A percentile compares a stretch with the other conserved stretches of the same genome.
Conservation (phyloP, 352 stramenopile genomes). For the Globisporangium heterothallicum region DNA sequence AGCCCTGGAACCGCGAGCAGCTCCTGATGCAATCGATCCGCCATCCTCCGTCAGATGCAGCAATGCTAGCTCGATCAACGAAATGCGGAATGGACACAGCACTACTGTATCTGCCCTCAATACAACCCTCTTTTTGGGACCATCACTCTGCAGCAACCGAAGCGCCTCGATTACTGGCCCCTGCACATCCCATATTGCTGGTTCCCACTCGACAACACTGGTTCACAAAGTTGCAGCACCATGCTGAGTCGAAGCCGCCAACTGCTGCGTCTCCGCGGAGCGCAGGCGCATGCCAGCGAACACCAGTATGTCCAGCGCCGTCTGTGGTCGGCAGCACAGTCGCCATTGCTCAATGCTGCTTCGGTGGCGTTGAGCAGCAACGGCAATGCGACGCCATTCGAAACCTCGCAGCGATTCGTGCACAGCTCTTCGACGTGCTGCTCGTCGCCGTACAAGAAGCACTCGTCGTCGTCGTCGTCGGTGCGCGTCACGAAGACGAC, state of each 20-base stretch:
- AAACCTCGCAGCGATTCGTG: not conserved
- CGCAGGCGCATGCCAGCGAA: not conserved
- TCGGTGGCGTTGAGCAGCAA: not conserved
- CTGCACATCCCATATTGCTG: not conserved
- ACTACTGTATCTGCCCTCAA: not conserved
- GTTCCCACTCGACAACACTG: too few species aligned
- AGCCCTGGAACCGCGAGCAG: constrained; percentile 27
- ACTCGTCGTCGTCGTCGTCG: constrained; percentile 5
- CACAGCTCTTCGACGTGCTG: constrained; percentile 14
- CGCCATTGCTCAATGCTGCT: not conserved
- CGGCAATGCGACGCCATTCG: not conserved
- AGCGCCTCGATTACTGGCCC: not conserved
- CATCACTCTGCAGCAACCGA: constrained; percentile 1
- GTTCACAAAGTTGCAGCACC: not conserved
- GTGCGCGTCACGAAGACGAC: constrained; percentile 7
- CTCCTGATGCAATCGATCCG: constrained; percentile 27
- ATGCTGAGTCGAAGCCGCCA: constrained; percentile 9
- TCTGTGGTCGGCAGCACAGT: not conserved
- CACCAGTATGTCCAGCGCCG: not conserved
- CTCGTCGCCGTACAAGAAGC: constrained; percentile 10
- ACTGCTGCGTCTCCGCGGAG: constrained; percentile 2
- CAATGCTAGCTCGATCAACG: too few species aligned
- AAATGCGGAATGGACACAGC: not conserved
- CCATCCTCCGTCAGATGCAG: constrained; percentile 1
- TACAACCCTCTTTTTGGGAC: not conserved